Percentiles rank a stretch among this genome's conserved stretches.
Evolutionary conservation across 306 rosid species (phyloP).

Genomic region (Cucurbita maxima): DNA sequence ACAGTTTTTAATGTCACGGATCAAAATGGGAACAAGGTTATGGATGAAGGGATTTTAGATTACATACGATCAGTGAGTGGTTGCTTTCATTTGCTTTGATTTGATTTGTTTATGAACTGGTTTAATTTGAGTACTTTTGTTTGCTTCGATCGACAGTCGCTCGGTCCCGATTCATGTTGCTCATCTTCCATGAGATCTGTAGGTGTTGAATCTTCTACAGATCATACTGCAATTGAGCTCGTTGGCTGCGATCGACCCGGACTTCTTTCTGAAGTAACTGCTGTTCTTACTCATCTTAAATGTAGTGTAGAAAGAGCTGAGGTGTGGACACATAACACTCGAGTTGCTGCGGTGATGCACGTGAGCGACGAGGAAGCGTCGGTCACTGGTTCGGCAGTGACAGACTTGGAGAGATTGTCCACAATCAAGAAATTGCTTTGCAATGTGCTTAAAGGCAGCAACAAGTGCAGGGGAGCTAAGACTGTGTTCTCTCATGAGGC

Average conservation of each 20-base stretch:
- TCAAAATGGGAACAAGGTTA: conserved; percentile 76
- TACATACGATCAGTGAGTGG: conserved; percentile 54
- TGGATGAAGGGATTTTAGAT: conserved; percentile 59
- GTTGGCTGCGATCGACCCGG: conserved; percentile 85
- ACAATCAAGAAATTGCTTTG: conserved; percentile 47
- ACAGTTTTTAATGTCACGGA: conserved; percentile 87
- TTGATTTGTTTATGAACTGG: not conserved
- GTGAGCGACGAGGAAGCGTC: conserved; percentile 39
- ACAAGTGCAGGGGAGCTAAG: conserved; percentile 49
- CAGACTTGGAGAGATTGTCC: conserved; percentile 53
- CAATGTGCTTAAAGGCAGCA: conserved; percentile 84
- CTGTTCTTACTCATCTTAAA: conserved; percentile 62
- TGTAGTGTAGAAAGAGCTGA: conserved; percentile 76
- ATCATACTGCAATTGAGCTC: conserved; percentile 68
- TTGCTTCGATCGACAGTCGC: conserved; percentile 33
- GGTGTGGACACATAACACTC: conserved; percentile 84
- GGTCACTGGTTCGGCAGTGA: conserved; percentile 33
- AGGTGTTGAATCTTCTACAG: conserved; percentile 48
- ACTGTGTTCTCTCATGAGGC: conserved; percentile 54
- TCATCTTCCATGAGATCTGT: conserved; percentile 56
- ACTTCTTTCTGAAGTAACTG: conserved; percentile 73
- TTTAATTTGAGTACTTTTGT: not conserved
- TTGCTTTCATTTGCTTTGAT: conserved; percentile 5
- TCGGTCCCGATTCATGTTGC: conserved; percentile 73
- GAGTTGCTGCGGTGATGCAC: conserved; percentile 75